phyloP scores from a whole-genome alignment of 2,329 filamentous ascomycete species.

The Trichoderma breve region DNA sequence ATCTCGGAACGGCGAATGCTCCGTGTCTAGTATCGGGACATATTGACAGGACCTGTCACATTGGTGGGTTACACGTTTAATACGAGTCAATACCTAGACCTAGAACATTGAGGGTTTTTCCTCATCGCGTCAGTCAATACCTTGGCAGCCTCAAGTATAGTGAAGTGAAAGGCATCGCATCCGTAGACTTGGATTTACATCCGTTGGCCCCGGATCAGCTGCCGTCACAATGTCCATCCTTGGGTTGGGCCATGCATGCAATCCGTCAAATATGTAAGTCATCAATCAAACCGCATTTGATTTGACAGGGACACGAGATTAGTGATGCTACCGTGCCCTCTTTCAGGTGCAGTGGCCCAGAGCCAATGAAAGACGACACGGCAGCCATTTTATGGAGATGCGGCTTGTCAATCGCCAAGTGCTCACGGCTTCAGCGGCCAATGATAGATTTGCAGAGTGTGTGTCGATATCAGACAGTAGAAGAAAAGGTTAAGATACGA shows the following conservation, averaged over 20 bases:
- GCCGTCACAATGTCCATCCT: not conserved
- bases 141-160: not conserved
- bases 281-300: not conserved
- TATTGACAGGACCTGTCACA: not conserved
- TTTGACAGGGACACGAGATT: slow-evolving; percentile 10
- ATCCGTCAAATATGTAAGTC: slow-evolving; percentile 2
- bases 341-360: not conserved
- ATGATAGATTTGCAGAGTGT: not conserved
- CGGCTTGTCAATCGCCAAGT: not conserved
- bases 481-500: not conserved
- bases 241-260: slow-evolving; percentile 1
- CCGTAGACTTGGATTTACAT: not conserved
- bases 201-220: not conserved
- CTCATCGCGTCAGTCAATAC: not conserved
- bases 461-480: not conserved
- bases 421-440: not conserved
- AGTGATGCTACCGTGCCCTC: not conserved
- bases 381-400: not conserved
- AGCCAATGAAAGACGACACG: not conserved
- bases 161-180: not conserved
- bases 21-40: not conserved
- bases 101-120: not conserved
- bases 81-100: not conserved
- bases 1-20: not conserved
- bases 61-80: not conserved